These are phyloP conservation scores for Wickerhamiella cacticola DNA, from an alignment of 805 yeast genomes.

Conservation along the genomic window DNA sequence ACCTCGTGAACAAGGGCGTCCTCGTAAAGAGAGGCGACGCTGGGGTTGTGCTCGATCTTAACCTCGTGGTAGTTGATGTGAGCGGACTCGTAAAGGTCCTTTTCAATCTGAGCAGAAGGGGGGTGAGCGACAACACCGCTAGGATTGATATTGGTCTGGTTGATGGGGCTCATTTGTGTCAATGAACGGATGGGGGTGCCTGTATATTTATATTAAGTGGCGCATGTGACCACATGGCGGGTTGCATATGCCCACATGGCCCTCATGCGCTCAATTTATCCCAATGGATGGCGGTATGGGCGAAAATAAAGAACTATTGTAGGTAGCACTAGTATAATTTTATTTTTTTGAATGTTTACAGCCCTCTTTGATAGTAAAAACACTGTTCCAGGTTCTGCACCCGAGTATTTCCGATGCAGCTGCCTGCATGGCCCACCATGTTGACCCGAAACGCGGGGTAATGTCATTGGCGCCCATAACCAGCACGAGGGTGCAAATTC, in stretches of 20 bases:
- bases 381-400: neutral
- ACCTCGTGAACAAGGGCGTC: slow-evolving; percentile 76
- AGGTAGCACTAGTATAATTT: neutral
- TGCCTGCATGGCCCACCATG: neutral
- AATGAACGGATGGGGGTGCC: neutral
- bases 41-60: slow-evolving; percentile 62
- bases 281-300: neutral
- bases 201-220: neutral
- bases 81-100: slow-evolving; percentile 31
- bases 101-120: slow-evolving; percentile 33
- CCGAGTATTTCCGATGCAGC: slow-evolving; percentile 5
- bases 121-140: slow-evolving; percentile 33
- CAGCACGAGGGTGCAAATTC: neutral
- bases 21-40: slow-evolving; percentile 85
- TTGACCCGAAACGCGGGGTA: slow-evolving; percentile 10
- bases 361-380: neutral
- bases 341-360: neutral
- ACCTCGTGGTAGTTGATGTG: slow-evolving; percentile 34
- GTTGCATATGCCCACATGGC: slow-evolving; percentile 9
- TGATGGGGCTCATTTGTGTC: slow-evolving; percentile 27
- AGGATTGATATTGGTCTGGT: slow-evolving; percentile 34
- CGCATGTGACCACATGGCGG: slow-evolving; percentile 5
- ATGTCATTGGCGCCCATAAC: neutral
- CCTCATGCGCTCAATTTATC: neutral
- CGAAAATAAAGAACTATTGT: neutral